Base-by-base conservation (phyloP, 2,329 filamentous ascomycete species). In the Nectriaceae sp. region DNA sequence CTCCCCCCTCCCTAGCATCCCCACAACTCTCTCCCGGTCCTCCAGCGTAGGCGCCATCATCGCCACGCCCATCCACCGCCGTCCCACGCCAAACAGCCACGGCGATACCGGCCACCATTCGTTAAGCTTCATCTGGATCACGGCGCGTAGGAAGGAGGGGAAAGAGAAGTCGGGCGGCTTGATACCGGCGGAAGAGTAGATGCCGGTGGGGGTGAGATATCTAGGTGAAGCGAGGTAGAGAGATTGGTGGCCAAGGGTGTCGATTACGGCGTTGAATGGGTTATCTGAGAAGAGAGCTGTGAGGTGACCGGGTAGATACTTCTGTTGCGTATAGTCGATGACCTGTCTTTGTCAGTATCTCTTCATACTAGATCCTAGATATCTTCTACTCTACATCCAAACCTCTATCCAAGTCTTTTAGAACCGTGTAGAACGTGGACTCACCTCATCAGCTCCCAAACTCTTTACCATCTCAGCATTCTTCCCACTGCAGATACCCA, bases 381-480 rank as follows among this genome's bases (percentile, higher is more conserved):
- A 4, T 35, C 47, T 20, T 15, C 2, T n/a, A n/a, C n/a, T n/a
- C n/a, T n/a, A n/a, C n/a, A n/a, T n/a, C n/a, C n/a, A 29, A 13
- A 13, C 24, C 6, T 29, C 13, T 6, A 29, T 29, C 24, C 24
- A 29, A 21, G 10, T 6, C 19, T 13, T 4, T 50, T 41, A 1
- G 13, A 13, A 20, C 20, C 3, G 5, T 8, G 53, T 73, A 75
- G 52, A 74, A 70, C 42, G 74, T 57, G 2, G 66, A 65, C 70
- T 71, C n/a, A 76, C 71, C 57, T 76, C 73, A 52, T 79, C 72
- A 1, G 74, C 78, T 1, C 79, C 78, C 4, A 82, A 59, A 2
- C 60, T 52, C 47, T 56, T 69, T 2, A 80, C 76, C 53, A 79
- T 57, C 2, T 70, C 73, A 4, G 57, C 67, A 40, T 80, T 81